Evolutionary conservation across 1,284 basidiomycete genomes (phyloP), one percentile per base, ranked within the genome.

Genomic region (Inonotus hispidus): DNA sequence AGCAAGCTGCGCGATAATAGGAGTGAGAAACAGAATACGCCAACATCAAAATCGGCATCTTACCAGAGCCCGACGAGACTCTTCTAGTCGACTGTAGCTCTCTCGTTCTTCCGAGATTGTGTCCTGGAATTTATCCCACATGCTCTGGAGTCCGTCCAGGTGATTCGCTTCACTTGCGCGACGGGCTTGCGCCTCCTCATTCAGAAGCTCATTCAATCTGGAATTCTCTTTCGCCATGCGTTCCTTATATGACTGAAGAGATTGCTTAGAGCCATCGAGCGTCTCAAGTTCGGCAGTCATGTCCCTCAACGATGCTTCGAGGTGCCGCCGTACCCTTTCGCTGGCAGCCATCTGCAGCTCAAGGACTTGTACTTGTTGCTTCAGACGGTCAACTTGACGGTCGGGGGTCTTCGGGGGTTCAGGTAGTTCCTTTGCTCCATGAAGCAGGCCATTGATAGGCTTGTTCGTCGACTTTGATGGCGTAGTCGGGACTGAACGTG

Each of bases 61-160:
- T 70, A 88, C 88, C 67, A 90, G 69, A 56, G 87, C 85, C 67
- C 85, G 87, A 45, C 84, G 78, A n/a, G 86, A 87, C 65, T 88
- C 87, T 66, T 90, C 88, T 11, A 88, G 70, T 39, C 84, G 79
- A 45, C 77, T 67, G 66, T 86, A 87, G 63, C 79, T 85, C 56
- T 83, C 81, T 14, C 84, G 79, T 68, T 88, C 85, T 50, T 82
- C 77, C 1, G 75, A 64, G 39, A 87, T 84, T 0, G 83, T 82
- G 58, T 75, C 77, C 71, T 86, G 83, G 78, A 87, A 88, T 66
- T 85, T 85, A 52, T 76, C 75, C 85, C 85, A 88, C 77, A 88
- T 82, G 0, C 81, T 79, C 64, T 87, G 83, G 29, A 87, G 78
- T 39, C 84, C 83, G 64, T 81, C 82, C n/a, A 85, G 73, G 63